Evolutionary conservation across 805 yeast genomes (phyloP).

Genomic region (Tetrapisispora arboricola): DNA sequence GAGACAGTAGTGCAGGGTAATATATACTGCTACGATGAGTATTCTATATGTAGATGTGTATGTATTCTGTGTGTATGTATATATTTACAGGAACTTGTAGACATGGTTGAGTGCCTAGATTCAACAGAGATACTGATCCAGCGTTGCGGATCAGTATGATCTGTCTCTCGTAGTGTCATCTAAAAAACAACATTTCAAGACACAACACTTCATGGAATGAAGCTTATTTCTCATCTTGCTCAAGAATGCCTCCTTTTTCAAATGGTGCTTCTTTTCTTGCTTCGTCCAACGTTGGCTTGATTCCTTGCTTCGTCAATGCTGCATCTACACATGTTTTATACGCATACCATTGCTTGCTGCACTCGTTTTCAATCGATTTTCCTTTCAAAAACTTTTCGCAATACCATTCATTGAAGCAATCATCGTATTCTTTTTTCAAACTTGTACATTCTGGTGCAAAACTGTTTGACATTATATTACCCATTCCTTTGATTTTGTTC

Average conservation of each 20-base stretch:
- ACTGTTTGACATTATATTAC: slow-evolving; percentile 69
- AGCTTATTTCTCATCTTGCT: neutral
- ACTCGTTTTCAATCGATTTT: slow-evolving; percentile 60
- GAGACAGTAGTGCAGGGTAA: too few species aligned
- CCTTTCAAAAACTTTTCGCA: slow-evolving; percentile 66
- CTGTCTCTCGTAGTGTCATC: too few species aligned
- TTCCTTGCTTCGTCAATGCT: slow-evolving; percentile 60
- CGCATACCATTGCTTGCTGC: slow-evolving; percentile 79
- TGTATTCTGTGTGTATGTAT: too few species aligned
- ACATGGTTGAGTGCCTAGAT: too few species aligned
- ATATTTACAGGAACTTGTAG: too few species aligned
- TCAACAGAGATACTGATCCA: too few species aligned
- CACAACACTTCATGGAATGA: too few species aligned
- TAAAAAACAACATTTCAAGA: too few species aligned
- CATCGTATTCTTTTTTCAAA: slow-evolving; percentile 76
- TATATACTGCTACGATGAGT: too few species aligned
- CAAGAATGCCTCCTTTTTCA: slow-evolving; percentile 48
- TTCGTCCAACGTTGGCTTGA: slow-evolving; percentile 74
- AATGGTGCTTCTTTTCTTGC: slow-evolving; percentile 88
- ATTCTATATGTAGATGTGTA: too few species aligned
- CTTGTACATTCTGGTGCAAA: slow-evolving; percentile 96
- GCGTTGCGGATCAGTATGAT: too few species aligned
- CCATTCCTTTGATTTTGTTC: slow-evolving; percentile 37
- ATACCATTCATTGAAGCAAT: slow-evolving; percentile 92
- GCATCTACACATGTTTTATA: slow-evolving; percentile 83